A percentile compares a stretch with the other conserved stretches of the same genome.
These are phyloP conservation scores for Psilocybe cyanescens DNA, from an alignment of 768 basidiomycete species.

Conservation along the genomic window DNA sequence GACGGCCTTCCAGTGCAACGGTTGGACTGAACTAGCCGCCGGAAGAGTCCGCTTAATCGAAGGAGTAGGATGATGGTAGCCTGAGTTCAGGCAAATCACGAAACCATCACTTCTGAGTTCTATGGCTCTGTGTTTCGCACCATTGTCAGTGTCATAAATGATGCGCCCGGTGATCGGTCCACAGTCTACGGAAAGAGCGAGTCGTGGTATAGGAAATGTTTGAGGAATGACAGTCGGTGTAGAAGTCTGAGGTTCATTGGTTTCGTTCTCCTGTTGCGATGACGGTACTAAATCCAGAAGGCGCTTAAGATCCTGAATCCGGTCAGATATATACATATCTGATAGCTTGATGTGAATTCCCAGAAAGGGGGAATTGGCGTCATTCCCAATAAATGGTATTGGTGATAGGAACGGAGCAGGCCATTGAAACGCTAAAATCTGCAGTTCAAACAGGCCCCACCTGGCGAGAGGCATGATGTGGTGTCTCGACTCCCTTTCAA, in stretches of 20 bases:
- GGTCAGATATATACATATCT: constrained; percentile 54
- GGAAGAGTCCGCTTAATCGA: constrained; percentile 26
- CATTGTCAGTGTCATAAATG: constrained; percentile 46
- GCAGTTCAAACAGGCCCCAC: constrained; percentile 42
- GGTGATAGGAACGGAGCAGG: constrained; percentile 56
- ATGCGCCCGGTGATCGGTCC: constrained; percentile 56
- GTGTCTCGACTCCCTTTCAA: constrained; percentile 46
- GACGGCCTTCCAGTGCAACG: constrained; percentile 47
- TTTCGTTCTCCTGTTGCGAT: constrained; percentile 15
- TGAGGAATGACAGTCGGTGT: constrained; percentile 20
- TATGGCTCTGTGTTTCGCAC: constrained; percentile 49
- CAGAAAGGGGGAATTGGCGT: constrained; percentile 62
- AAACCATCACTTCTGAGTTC: constrained; percentile 64
- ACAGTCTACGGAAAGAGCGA: constrained; percentile 50
- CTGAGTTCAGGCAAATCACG: constrained; percentile 41
- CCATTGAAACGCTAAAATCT: constrained; percentile 61
- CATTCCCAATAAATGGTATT: constrained; percentile 54
- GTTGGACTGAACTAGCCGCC: constrained; percentile 40
- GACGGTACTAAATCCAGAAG: constrained; percentile 33
- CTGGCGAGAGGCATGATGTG: constrained; percentile 45
- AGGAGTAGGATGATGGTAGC: constrained; percentile 36
- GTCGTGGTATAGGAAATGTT: constrained; percentile 48
- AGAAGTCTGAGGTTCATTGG: constrained; percentile 23
- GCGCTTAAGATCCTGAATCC: constrained; percentile 52
- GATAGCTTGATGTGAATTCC: constrained; percentile 48